A percentile compares a stretch with the other conserved stretches of the same genome.
Conservation (phyloP, 1,284 basidiomycete genomes). For the Xerocomus nothofagi region DNA sequence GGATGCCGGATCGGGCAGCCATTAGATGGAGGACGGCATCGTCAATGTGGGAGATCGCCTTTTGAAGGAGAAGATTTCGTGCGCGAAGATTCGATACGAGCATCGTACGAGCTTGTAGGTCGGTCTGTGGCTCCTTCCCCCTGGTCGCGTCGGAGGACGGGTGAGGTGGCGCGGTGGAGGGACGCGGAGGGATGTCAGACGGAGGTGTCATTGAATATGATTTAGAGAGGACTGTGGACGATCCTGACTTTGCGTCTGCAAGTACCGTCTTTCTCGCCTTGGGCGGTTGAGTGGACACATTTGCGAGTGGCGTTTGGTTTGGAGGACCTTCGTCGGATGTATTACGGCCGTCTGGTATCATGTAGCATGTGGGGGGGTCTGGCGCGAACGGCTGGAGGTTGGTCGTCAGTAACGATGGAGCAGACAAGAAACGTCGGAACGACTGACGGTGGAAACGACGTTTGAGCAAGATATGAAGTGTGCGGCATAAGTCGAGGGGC, state of each 20-base stretch:
- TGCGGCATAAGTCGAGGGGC: background rate
- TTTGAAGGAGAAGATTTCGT: conserved; percentile 35
- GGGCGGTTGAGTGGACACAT: conserved; percentile 24
- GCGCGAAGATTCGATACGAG: conserved; percentile 35
- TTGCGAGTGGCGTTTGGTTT: conserved; percentile 15
- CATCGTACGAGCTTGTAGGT: conserved; percentile 22
- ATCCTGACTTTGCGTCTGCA: conserved; percentile 10
- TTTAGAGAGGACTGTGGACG: conserved; percentile 4
- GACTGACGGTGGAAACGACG: conserved; percentile 7
- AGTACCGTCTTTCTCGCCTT: conserved; percentile 10
- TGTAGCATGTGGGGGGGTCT: conserved; percentile 33
- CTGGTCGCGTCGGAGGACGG: conserved; percentile 17
- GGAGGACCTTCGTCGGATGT: conserved; percentile 14
- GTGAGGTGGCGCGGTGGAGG: conserved; percentile 34
- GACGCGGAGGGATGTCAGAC: conserved; percentile 27
- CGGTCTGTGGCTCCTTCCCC: conserved; percentile 10
- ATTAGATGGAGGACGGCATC: conserved; percentile 34
- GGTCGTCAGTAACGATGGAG: conserved; percentile 5
- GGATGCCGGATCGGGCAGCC: conserved; percentile 36
- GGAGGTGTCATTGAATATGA: conserved; percentile 10
- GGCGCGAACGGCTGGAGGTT: background rate
- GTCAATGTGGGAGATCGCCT: conserved; percentile 35
- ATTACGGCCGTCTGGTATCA: conserved; percentile 27
- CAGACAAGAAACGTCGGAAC: conserved; percentile 2
- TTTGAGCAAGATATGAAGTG: background rate